phyloP scores from a whole-genome alignment of 129 eudicot species.

The Centaurea solstitialis region DNA sequence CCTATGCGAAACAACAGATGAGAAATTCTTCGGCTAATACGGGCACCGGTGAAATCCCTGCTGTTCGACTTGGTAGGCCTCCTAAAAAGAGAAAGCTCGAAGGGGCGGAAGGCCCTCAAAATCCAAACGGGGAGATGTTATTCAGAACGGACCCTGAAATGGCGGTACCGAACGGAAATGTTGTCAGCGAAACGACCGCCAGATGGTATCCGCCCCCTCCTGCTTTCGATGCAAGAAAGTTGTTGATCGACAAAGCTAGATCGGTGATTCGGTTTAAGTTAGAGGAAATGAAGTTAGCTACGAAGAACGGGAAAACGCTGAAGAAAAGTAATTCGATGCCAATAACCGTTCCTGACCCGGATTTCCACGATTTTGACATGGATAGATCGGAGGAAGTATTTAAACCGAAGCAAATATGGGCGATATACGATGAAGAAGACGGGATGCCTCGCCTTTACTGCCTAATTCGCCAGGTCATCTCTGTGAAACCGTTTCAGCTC shows the following conservation, averaged over 20 bases:
- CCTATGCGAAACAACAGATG: conserved; percentile 36
- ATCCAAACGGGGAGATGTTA: conserved; percentile 43
- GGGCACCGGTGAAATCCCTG: conserved; percentile 16
- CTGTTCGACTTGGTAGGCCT: conserved; percentile 48
- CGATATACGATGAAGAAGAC: conserved; percentile 93
- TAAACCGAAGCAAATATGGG: conserved; percentile 93
- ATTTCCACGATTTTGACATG: conserved; percentile 88
- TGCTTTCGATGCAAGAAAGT: conserved; percentile 66
- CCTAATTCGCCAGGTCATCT: conserved; percentile 73
- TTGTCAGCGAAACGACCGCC: conserved; percentile 26
- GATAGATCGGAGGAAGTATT: conserved; percentile 83
- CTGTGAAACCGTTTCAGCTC: conserved; percentile 76
- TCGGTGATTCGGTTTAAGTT: conserved; percentile 60
- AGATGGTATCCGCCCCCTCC: conserved; percentile 51
- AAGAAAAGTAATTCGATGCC: conserved; percentile 53
- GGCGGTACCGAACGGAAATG: conserved; percentile 28
- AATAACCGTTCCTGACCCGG: conserved; percentile 85
- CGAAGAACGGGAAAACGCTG: conserved; percentile 50
- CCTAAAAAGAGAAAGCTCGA: conserved; percentile 59
- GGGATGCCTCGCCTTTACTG: conserved; percentile 97
- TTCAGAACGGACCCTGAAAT: conserved; percentile 38
- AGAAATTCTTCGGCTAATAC: conserved; percentile 21
- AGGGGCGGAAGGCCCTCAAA: conserved; percentile 4
- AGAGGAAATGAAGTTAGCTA: conserved; percentile 60
- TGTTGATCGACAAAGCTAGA: conserved; percentile 74